These are phyloP conservation scores for Plantago lanceolata DNA, from an alignment of 305 asterid genomes.

Conservation along the genomic window DNA sequence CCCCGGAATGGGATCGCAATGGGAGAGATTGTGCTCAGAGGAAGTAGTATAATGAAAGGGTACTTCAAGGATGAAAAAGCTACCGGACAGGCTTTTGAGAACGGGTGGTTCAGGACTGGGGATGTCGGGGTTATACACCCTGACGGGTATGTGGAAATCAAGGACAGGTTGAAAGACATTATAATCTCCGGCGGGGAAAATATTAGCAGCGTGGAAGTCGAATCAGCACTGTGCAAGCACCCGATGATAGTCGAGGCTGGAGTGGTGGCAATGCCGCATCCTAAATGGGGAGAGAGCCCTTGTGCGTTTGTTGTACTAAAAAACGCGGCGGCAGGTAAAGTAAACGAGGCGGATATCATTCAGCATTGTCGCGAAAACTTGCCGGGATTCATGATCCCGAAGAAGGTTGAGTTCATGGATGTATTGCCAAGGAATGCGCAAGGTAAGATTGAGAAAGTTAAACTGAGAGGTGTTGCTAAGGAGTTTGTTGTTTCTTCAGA, in stretches of 20 bases:
- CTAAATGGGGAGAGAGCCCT: slow-evolving; percentile 88
- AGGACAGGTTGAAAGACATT: slow-evolving; percentile 86
- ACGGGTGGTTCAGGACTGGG: slow-evolving; percentile 85
- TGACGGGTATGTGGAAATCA: slow-evolving; percentile 76
- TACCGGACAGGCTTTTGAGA: slow-evolving; percentile 58
- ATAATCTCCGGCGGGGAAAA: slow-evolving; percentile 92
- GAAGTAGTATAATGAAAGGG: slow-evolving; percentile 82
- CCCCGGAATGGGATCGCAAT: slow-evolving; percentile 70
- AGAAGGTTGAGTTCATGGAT: slow-evolving; percentile 63
- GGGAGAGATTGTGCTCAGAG: slow-evolving; percentile 81
- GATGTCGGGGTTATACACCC: slow-evolving; percentile 82
- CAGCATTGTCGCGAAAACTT: slow-evolving; percentile 58
- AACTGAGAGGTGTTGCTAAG: slow-evolving; percentile 73
- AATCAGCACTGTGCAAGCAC: slow-evolving; percentile 70
- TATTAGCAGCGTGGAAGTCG: slow-evolving; percentile 88
- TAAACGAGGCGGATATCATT: slow-evolving; percentile 55
- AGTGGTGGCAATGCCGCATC: slow-evolving; percentile 81
- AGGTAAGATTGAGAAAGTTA: slow-evolving; percentile 82
- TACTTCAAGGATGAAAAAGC: slow-evolving; percentile 81
- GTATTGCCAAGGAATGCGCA: slow-evolving; percentile 86
- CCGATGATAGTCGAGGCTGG: slow-evolving; percentile 74
- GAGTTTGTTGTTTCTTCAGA: slow-evolving; percentile 27
- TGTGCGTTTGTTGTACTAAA: slow-evolving; percentile 80
- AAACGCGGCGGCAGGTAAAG: slow-evolving; percentile 32
- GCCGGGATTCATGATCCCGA: slow-evolving; percentile 82